Percentiles rank a stretch among this genome's conserved stretches.
phyloP scores from a whole-genome alignment of 2,329 filamentous ascomycete species.

The Aspergillus felis region DNA sequence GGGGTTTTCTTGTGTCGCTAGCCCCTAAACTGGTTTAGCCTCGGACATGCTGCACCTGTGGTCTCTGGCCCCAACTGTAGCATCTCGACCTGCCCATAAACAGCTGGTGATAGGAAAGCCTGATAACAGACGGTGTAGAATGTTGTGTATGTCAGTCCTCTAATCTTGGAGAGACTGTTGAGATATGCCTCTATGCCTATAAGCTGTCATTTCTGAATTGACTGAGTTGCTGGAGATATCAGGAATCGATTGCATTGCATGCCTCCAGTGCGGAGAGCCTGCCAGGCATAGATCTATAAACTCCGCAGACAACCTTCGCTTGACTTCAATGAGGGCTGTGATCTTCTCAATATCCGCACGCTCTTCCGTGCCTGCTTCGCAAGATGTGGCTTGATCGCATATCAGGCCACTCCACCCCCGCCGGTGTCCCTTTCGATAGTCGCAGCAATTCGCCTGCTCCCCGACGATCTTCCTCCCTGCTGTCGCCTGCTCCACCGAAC shows the following conservation, averaged over 20 bases:
- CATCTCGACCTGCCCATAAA: conserved; percentile 4
- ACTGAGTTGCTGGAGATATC: background rate
- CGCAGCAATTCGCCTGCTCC: conserved; percentile 70
- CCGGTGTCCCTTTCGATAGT: conserved; percentile 57
- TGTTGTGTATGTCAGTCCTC: background rate
- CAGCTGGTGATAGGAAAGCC: background rate
- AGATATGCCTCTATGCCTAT: background rate
- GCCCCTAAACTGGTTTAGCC: conserved; percentile 22
- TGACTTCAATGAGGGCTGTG: conserved; percentile 9
- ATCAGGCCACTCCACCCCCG: conserved; percentile 64
- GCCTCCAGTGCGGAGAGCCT: background rate
- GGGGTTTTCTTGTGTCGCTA: conserved; percentile 25
- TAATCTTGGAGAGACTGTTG: background rate
- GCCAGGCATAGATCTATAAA: background rate
- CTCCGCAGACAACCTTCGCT: background rate
- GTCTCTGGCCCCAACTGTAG: conserved; percentile 3
- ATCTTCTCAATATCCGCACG: conserved; percentile 10
- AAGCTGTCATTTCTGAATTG: background rate
- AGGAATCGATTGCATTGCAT: background rate
- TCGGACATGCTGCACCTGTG: conserved; percentile 4
- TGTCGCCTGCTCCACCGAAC: conserved; percentile 65
- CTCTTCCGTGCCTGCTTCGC: conserved; percentile 8
- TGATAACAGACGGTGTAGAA: background rate
- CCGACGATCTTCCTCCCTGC: conserved; percentile 63
- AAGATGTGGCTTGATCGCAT: conserved; percentile 90